Percentiles rank a stretch among this genome's conserved stretches.
Conservation (phyloP, 140 eudicot species). For the Erigeron philadelphicus region DNA sequence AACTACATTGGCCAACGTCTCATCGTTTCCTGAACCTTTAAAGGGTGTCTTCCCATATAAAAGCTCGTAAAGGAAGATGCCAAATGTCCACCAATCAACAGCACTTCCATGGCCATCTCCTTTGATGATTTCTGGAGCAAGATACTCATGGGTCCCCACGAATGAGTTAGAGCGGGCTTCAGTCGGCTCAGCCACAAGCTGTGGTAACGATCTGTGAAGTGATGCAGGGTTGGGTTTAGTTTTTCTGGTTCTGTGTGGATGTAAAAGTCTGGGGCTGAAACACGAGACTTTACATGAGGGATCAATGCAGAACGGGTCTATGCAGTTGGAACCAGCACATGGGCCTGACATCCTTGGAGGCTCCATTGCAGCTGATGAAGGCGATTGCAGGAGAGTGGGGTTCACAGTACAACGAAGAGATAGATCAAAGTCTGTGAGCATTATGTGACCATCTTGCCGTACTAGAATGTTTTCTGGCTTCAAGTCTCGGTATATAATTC, state of each 20-base stretch:
- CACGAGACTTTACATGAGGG: slow-evolving; percentile 76
- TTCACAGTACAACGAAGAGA: slow-evolving; percentile 74
- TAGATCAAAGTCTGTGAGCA: slow-evolving; percentile 85
- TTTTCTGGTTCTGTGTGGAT: slow-evolving; percentile 36
- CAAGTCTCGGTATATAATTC: slow-evolving; percentile 73
- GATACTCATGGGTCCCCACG: slow-evolving; percentile 85
- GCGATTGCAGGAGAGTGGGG: slow-evolving; percentile 58
- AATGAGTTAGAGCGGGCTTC: slow-evolving; percentile 88
- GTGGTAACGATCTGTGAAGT: slow-evolving; percentile 44
- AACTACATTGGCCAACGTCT: slow-evolving; percentile 67
- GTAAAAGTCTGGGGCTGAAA: slow-evolving; percentile 57
- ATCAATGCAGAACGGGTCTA: slow-evolving; percentile 62
- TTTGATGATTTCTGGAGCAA: slow-evolving; percentile 79
- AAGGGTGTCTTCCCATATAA: slow-evolving; percentile 79
- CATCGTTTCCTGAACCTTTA: slow-evolving; percentile 62
- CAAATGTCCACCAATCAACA: slow-evolving; percentile 93
- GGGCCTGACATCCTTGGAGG: slow-evolving; percentile 69
- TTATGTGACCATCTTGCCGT: slow-evolving; percentile 86
- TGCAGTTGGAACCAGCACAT: slow-evolving; percentile 68
- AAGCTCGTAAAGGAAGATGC: slow-evolving; percentile 76
- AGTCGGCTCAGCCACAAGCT: slow-evolving; percentile 84
- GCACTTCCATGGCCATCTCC: slow-evolving; percentile 93
- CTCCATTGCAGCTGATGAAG: slow-evolving; percentile 33
- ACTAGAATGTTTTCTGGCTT: slow-evolving; percentile 85
- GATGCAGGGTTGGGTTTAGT: slow-evolving; percentile 35